Evolutionary conservation across 2,329 filamentous ascomycete species (phyloP).

Genomic region (Rutstroemia sp.): DNA sequence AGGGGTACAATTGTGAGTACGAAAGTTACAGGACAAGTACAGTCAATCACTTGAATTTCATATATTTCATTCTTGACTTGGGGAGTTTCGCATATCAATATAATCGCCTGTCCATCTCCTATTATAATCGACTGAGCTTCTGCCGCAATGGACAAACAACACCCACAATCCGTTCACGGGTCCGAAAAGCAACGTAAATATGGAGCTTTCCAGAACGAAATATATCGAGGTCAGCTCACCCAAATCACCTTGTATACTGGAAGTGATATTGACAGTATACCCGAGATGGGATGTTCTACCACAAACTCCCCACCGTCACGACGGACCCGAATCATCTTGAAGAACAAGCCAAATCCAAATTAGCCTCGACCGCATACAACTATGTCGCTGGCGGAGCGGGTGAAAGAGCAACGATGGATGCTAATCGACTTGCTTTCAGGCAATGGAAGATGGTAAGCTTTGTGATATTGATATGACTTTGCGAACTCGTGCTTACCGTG

Average conservation of each 20-base stretch:
- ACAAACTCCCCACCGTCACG: conserved; percentile 43
- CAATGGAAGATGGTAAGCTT: conserved; percentile 45
- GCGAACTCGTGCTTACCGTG: not conserved
- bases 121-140: not conserved
- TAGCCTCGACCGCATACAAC: conserved; percentile 44
- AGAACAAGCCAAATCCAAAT: conserved; percentile 42
- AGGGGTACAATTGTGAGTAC: too few species aligned
- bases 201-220: conserved; percentile 21
- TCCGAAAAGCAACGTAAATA: conserved; percentile 15
- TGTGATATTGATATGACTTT: not conserved
- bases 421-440: conserved; percentile 59
- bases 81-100: too few species aligned
- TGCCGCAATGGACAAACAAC: conserved; percentile 15
- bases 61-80: too few species aligned
- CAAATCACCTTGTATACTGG: not conserved
- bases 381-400: conserved; percentile 58
- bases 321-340: conserved; percentile 52
- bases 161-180: conserved; percentile 14
- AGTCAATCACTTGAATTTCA: too few species aligned
- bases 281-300: conserved; percentile 40
- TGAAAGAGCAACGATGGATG: conserved; percentile 52
- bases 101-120: not conserved
- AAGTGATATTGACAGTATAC: not conserved
- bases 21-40: too few species aligned
- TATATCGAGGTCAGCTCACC: conserved; percentile 16